Base-by-base conservation (phyloP, 106 monocot genomes). In the Posidonia australis region DNA sequence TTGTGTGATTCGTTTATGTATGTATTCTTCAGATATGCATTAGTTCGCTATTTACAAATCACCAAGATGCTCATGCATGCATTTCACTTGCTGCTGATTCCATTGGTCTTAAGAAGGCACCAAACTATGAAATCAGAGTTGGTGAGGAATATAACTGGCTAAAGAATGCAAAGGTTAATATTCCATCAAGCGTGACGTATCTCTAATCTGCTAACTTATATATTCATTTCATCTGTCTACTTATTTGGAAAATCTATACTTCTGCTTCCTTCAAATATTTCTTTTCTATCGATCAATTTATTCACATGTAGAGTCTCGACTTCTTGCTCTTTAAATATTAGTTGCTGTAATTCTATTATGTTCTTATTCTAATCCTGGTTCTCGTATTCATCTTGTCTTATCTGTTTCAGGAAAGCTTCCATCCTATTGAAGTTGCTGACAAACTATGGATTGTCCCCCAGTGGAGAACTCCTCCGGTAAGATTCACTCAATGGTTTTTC, bases 401-500 rank as follows among this genome's bases (percentile, higher is more conserved):
- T 36, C 36, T 7, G 36, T 66, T 68, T 21, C 80, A 86, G 93
- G 83, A 82, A 76, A 76, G 72, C 46, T 93, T 89, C 80, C 64
- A 82, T 57, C 83, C 89, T 21, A 74, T 76, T 75, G 77, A 89
- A 64, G 71, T 93, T 19, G 65, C 60, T 60, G 63, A 65, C 70
- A 86, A 81, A 58, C 86, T 93, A 42, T 89, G 89, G 93, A 78
- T 93, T 62, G 79, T 93, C 42, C 89, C 93, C 29, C 74, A 83
- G 67, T 89, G 93, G 93, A 81, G 52, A 60, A 68, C 62, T 42
- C 79, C 86, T 30, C 80, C 65, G 41, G 93, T 93, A 93, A 66
- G 85, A 61, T 67, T 71, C 29, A 18, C 51, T 47, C 26, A 57
- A 43, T 28, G 10, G 44, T 54, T 28, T 51, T 36, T 4, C 36